Conservation (phyloP, 805 yeast species). For the Lipomyces mesembrius region DNA sequence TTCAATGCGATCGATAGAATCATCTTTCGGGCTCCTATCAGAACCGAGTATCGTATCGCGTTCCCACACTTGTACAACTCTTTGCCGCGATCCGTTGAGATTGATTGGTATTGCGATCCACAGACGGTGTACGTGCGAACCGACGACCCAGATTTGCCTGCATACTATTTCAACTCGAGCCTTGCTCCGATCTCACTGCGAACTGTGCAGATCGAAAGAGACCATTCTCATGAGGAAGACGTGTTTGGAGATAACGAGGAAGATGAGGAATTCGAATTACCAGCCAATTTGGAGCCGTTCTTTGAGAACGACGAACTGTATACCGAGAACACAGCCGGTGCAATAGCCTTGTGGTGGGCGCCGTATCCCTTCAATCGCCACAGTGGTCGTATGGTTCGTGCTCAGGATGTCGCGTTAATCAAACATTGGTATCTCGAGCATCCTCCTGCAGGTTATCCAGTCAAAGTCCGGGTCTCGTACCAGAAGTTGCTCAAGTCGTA, state of each 20-base stretch:
- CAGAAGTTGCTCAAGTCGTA: constrained; percentile 82
- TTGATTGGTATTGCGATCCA: constrained; percentile 69
- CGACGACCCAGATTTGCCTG: constrained; percentile 57
- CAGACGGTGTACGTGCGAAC: constrained; percentile 55
- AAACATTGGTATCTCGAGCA: constrained; percentile 81
- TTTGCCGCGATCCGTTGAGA: constrained; percentile 64
- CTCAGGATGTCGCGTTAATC: constrained; percentile 85
- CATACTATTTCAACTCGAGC: constrained; percentile 59
- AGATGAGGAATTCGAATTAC: constrained; percentile 51
- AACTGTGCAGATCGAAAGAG: constrained; percentile 38
- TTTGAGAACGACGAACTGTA: constrained; percentile 53
- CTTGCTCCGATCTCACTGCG: constrained; percentile 60
- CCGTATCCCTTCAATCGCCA: constrained; percentile 83
- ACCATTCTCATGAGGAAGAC: constrained; percentile 39
- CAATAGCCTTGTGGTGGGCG: constrained; percentile 75
- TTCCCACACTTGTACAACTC: constrained; percentile 85
- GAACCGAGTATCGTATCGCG: constrained; percentile 85
- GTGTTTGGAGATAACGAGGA: constrained; percentile 44
- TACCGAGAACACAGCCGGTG: constrained; percentile 54
- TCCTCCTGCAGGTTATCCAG: constrained; percentile 62
- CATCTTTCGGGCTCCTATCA: constrained; percentile 73
- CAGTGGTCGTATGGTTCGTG: constrained; percentile 72
- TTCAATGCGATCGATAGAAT: constrained; percentile 88
- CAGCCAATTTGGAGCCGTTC: constrained; percentile 56
- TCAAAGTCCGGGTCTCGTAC: constrained; percentile 82